Evolutionary conservation across 495 filamentous ascomycete genomes (phyloP).

Genomic region (Podospora anserina): DNA sequence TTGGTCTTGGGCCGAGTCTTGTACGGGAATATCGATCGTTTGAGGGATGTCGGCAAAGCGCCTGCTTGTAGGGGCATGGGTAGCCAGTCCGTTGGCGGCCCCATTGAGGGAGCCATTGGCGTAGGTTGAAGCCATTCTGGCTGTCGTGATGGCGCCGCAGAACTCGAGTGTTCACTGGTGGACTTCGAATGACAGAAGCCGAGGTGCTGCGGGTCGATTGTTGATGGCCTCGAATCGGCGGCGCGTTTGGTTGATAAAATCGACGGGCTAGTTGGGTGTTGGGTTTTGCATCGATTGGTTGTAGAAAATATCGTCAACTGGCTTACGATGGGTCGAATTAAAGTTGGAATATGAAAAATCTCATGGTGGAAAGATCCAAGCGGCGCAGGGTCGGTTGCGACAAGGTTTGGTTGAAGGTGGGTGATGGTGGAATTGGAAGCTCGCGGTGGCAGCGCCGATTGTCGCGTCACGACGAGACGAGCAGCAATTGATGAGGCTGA

Average conservation of each 20-base stretch:
- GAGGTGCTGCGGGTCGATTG: neutral
- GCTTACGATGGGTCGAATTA: neutral
- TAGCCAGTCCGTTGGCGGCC: constrained; percentile 25
- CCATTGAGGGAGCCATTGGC: constrained; percentile 26
- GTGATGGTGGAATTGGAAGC: neutral
- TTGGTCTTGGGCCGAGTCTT: constrained; percentile 21
- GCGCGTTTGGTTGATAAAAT: neutral
- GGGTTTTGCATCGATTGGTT: neutral
- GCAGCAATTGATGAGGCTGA: constrained; percentile 15
- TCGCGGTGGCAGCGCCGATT: neutral
- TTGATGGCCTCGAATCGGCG: neutral
- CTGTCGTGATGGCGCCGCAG: neutral
- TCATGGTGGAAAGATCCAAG: neutral
- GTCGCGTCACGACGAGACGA: constrained; percentile 6
- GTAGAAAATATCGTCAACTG: neutral
- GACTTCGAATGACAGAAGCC: neutral
- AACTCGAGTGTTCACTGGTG: neutral
- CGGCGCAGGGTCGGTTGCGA: neutral
- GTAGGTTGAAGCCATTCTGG: constrained; percentile 31
- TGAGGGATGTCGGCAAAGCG: constrained; percentile 86
- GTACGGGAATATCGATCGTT: constrained; percentile 87
- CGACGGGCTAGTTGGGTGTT: neutral
- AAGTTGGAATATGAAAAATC: neutral
- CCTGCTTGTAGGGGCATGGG: constrained; percentile 37
- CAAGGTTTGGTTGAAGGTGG: neutral